Evolutionary conservation across 345 rosid species (phyloP).

Genomic region (Iberis pinnata): DNA sequence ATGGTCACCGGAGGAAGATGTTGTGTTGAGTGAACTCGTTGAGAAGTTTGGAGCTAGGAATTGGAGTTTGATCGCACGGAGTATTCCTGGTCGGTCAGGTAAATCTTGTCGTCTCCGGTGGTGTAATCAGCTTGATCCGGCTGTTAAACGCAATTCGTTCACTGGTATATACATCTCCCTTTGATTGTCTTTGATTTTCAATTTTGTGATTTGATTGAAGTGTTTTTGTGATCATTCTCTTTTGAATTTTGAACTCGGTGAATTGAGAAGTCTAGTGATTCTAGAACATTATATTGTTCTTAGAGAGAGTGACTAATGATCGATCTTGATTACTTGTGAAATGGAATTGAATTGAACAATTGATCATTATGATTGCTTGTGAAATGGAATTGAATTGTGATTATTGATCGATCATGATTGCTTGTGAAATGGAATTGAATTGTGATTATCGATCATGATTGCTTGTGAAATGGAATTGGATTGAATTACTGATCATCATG

Average conservation of each 20-base stretch:
- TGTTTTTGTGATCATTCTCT: constrained; percentile 11
- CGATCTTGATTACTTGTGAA: no score
- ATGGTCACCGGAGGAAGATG: constrained; percentile 74
- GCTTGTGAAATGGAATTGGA: no score
- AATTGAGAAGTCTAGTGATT: constrained; percentile 20
- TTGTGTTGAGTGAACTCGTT: constrained; percentile 49
- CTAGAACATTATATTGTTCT: neutral
- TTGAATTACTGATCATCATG: no score
- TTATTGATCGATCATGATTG: neutral
- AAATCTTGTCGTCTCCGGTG: constrained; percentile 89
- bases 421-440: no score
- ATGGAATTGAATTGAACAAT: no score
- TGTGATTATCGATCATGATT: no score
- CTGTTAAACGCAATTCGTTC: constrained; percentile 73
- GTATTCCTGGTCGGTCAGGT: constrained; percentile 71
- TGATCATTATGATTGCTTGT: constrained; percentile 18
- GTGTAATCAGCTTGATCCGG: constrained; percentile 91
- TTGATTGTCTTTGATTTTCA: neutral
- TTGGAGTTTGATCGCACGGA: constrained; percentile 72
- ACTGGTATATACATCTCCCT: constrained; percentile 37
- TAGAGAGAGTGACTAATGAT: neutral
- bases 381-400: neutral
- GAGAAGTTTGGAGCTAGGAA: constrained; percentile 63
- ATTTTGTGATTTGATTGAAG: neutral
- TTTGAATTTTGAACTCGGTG: constrained; percentile 1